These are phyloP conservation scores for Rosa chinensis DNA, from an alignment of 306 rosid species.

Conservation along the genomic window DNA sequence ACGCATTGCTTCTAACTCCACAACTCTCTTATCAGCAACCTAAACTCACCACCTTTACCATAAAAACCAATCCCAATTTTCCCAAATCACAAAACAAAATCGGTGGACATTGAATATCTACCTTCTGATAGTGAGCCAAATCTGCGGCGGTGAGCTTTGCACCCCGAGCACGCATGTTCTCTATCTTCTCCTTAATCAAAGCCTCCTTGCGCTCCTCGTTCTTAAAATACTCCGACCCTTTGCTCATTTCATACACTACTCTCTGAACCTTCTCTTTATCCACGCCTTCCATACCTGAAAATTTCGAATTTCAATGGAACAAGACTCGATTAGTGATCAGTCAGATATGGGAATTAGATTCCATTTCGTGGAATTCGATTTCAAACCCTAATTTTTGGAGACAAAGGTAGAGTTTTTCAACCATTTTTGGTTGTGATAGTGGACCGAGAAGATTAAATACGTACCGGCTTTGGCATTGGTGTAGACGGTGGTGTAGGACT, in stretches of 20 bases:
- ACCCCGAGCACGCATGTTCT: constrained; percentile 55
- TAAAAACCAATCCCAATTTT: background rate
- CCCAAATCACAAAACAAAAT: background rate
- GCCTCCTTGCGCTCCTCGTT: constrained; percentile 90
- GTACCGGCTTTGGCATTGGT: constrained; percentile 92
- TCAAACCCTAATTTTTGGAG: background rate
- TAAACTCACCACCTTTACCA: constrained; percentile 20
- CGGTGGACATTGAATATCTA: background rate
- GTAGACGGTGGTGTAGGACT: constrained; percentile 76
- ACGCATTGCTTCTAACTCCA: constrained; percentile 72
- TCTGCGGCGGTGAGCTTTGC: constrained; percentile 55
- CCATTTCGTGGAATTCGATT: background rate
- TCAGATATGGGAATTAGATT: background rate
- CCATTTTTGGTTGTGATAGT: background rate
- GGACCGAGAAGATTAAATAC: background rate
- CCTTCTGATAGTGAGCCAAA: constrained; percentile 58
- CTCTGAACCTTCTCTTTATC: constrained; percentile 91
- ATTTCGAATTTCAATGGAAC: background rate
- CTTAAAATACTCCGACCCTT: constrained; percentile 87
- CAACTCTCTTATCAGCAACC: constrained; percentile 67
- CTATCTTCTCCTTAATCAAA: constrained; percentile 63
- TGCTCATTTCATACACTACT: constrained; percentile 87
- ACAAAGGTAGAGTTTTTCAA: background rate
- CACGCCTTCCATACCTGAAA: constrained; percentile 89
- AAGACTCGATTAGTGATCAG: background rate